Percentiles rank a stretch among this genome's conserved stretches.
Evolutionary conservation across 345 rosid genomes (phyloP).

Genomic region (Cardamine occulta): DNA sequence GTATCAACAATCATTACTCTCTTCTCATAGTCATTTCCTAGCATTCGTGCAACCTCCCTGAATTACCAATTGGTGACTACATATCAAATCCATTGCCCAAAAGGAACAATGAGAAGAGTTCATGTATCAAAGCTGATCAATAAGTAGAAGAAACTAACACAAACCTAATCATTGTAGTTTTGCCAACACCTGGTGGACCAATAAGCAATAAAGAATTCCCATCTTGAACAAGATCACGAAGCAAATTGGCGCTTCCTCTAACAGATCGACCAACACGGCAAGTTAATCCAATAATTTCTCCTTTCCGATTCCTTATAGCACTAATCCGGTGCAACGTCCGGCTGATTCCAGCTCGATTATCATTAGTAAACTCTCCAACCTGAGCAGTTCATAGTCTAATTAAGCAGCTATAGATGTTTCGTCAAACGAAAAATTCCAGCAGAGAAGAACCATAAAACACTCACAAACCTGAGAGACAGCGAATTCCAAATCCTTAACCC

Average conservation of each 20-base stretch:
- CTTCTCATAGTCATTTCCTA: slow-evolving; percentile 83
- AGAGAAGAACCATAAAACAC: not conserved
- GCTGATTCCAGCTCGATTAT: slow-evolving; percentile 93
- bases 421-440: not conserved
- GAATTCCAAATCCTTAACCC: slow-evolving; percentile 55
- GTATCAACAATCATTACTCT: slow-evolving; percentile 96
- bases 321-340: slow-evolving; percentile 88
- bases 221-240: slow-evolving; percentile 73
- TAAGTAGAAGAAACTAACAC: not conserved
- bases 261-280: slow-evolving; percentile 94
- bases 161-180: slow-evolving; percentile 93
- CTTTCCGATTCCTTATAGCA: slow-evolving; percentile 80
- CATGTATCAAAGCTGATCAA: not conserved
- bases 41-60: slow-evolving; percentile 93
- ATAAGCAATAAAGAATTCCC: slow-evolving; percentile 87
- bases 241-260: slow-evolving; percentile 74
- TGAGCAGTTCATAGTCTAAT: slow-evolving; percentile 37
- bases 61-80: slow-evolving; percentile 6
- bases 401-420: not conserved
- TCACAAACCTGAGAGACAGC: slow-evolving; percentile 77
- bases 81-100: slow-evolving; percentile 4
- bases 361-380: slow-evolving; percentile 88
- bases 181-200: slow-evolving; percentile 97
- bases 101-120: slow-evolving; percentile 14
- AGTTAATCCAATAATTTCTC: slow-evolving; percentile 78